Base-by-base conservation (phyloP, 345 rosid genomes). In the Linum tenue region DNA sequence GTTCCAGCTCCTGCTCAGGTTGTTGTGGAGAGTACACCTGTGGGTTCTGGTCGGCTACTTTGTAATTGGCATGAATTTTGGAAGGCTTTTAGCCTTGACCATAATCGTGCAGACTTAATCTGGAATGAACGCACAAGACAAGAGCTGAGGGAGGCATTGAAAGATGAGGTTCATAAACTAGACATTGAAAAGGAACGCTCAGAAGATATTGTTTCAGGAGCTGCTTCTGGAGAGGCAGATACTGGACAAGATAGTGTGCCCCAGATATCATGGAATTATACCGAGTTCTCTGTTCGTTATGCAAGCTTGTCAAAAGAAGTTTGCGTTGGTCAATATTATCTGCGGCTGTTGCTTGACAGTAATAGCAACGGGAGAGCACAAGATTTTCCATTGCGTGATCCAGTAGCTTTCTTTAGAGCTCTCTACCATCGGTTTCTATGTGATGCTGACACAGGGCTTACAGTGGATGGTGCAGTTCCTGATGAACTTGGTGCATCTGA, bases 61-160 rank as follows among this genome's bases (percentile, higher is more conserved):
- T 80, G 86, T 63, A 94, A 94, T 75, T 94, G 99, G 99, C 85
- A 90, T 62, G 95, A 94, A 75, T 91, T 94, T 72, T 94, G 99
- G 99, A 84, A 95, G 69, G 99, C 97, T 68, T 90, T 94, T 78
- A 84, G 96, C 77, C 97, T 90, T 69, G 99, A 94, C 67, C 97
- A 90, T 79, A 88, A 94, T 77, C 97, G 99, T 75, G 99, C 99
- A 3, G 99, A 94, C 82, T 86, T 94, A 67, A 87, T 94, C 70
- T 94, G 97, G 99, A 94, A 94, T 60, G 99, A 94, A 73, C 97
- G 97, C 67, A 88, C 96, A 31, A 83, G 99, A 77, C 99, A 90
- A 78, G 99, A 94, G 78, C 72, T 94, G 73, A 86, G 92, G 77
- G 99, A 94, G 78, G 92, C 91, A 63, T 83, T 94, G 88, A 86